Conservation (phyloP, 768 basidiomycete species). For the Xerocomus spinulosus region DNA sequence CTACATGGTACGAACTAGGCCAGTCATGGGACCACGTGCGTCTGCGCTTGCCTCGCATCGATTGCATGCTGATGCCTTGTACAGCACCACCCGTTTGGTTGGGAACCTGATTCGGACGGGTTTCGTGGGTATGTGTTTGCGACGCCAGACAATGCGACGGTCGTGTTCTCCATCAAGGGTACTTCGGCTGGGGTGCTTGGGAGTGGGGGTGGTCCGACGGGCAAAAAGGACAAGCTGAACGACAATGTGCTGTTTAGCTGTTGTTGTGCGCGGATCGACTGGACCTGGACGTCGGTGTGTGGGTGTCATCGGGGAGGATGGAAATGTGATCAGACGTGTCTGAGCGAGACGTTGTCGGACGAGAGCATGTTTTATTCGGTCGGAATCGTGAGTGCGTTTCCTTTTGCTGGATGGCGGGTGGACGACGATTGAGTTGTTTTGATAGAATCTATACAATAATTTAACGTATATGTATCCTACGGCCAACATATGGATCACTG, state of each 20-base stretch:
- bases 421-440: not conserved
- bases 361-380: constrained; percentile 89
- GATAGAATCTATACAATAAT: constrained; percentile 91
- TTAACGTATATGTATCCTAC: constrained; percentile 88
- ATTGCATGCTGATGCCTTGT: not conserved
- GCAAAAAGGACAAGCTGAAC: constrained; percentile 87
- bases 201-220: constrained; percentile 70
- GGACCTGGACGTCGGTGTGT: constrained; percentile 93
- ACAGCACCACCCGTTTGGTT: constrained; percentile 71
- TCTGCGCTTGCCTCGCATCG: not conserved
- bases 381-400: constrained; percentile 61
- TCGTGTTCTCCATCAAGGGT: constrained; percentile 90
- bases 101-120: constrained; percentile 84
- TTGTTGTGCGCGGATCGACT: constrained; percentile 89
- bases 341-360: constrained; percentile 68
- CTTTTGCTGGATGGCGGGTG: not conserved
- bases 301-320: constrained; percentile 77
- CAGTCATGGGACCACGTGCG: constrained; percentile 57
- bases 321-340: constrained; percentile 77
- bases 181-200: constrained; percentile 77
- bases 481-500: constrained; percentile 84
- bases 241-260: constrained; percentile 92
- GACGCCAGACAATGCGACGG: constrained; percentile 72
- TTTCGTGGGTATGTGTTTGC: constrained; percentile 92
- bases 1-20: constrained; percentile 74